A percentile compares a stretch with the other conserved stretches of the same genome.
Conservation (phyloP, 2,329 filamentous ascomycete genomes). For the Trichoderma oligosporum region DNA sequence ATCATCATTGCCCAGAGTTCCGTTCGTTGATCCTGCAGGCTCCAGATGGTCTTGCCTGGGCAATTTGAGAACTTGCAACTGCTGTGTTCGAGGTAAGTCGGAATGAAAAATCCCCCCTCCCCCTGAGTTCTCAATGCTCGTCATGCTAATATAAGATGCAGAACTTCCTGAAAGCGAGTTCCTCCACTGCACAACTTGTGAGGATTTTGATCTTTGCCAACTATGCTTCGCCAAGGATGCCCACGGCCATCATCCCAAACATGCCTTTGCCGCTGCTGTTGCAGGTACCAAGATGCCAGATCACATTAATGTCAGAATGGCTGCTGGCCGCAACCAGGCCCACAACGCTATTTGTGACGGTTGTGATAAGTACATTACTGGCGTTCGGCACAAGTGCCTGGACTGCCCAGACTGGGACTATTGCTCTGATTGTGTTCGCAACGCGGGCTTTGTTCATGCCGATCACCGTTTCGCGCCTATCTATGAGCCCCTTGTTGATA, state of each 20-base stretch:
- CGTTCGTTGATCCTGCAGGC: conserved; percentile 23
- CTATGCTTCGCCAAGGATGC: conserved; percentile 69
- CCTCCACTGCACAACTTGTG: conserved; percentile 78
- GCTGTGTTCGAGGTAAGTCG: conserved; percentile 47
- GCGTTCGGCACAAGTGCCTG: conserved; percentile 93
- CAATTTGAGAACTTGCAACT: conserved; percentile 65
- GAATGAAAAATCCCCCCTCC: background rate
- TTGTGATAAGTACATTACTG: conserved; percentile 80
- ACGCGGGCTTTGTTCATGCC: conserved; percentile 67
- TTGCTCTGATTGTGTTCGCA: conserved; percentile 71
- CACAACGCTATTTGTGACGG: conserved; percentile 94
- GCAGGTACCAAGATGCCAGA: conserved; percentile 58
- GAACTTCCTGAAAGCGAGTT: conserved; percentile 75
- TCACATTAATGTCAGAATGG: conserved; percentile 64
- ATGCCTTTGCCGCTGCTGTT: conserved; percentile 69
- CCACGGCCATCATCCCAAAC: conserved; percentile 88
- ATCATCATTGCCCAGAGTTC: conserved; percentile 21
- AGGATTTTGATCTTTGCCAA: conserved; percentile 90
- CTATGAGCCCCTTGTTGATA: conserved; percentile 61
- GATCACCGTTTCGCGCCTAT: conserved; percentile 85
- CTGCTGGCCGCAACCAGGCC: conserved; percentile 71
- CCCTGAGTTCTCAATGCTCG: conserved; percentile 29
- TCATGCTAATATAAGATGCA: conserved; percentile 27
- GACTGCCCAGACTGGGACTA: conserved; percentile 98
- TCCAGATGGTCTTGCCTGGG: conserved; percentile 25